These are phyloP conservation scores for Paspalum notatum DNA, from an alignment of 176 grass and related monocot species.

Conservation along the genomic window DNA sequence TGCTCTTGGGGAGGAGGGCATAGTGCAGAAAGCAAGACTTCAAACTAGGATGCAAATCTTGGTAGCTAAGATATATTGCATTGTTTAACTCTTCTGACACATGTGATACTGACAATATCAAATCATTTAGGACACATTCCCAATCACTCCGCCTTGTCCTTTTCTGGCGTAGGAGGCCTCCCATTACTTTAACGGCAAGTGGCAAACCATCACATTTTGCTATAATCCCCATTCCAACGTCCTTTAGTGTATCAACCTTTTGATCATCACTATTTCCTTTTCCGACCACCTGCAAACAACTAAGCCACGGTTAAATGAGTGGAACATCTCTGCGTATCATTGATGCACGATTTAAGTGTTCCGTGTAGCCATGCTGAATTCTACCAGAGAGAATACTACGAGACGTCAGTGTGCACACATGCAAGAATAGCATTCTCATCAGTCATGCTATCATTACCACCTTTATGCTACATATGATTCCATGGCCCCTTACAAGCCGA, in stretches of 20 bases:
- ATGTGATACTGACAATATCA: constrained; percentile 14
- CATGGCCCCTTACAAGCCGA: too few relatives aligned
- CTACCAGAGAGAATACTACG: too few relatives aligned
- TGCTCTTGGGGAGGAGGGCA: constrained; percentile 43
- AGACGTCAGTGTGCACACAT: too few relatives aligned
- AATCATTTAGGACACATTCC: constrained; percentile 25
- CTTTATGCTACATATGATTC: too few relatives aligned
- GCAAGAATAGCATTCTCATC: too few relatives aligned
- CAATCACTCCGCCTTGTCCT: neutral
- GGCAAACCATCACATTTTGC: constrained; percentile 56
- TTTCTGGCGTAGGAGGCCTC: constrained; percentile 42
- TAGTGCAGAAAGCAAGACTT: constrained; percentile 48
- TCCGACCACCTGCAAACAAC: constrained; percentile 18
- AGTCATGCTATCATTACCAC: too few relatives aligned
- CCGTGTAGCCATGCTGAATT: too few relatives aligned
- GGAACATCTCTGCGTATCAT: too few relatives aligned
- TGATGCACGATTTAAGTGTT: too few relatives aligned
- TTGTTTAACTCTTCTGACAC: constrained; percentile 31
- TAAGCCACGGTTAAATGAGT: too few relatives aligned
- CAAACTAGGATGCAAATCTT: constrained; percentile 1
- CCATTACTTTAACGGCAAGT: constrained; percentile 47
- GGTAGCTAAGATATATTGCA: constrained; percentile 34
- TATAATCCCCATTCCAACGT: constrained; percentile 38
- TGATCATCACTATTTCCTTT: neutral
- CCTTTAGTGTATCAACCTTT: constrained; percentile 26